Percentiles rank a stretch among this genome's conserved stretches.
Conservation (phyloP, 352 stramenopile genomes). For the Phytophthora crassamura region DNA sequence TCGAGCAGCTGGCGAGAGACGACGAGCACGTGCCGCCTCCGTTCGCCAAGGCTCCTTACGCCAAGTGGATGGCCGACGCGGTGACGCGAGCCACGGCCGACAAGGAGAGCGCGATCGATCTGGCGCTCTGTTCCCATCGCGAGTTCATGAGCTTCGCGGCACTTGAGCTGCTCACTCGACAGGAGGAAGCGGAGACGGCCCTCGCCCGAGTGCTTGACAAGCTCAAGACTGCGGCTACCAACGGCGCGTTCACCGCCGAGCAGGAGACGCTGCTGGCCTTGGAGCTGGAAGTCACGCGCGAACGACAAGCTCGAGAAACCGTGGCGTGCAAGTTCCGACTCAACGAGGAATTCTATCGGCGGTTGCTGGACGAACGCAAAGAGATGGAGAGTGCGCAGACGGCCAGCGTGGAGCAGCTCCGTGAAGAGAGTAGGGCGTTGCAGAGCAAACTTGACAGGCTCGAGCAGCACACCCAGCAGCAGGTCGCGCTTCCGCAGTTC, state of each 20-base stretch:
- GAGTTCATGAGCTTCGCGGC: slow-evolving; percentile 61
- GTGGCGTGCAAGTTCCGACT: slow-evolving; percentile 46
- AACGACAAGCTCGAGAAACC: slow-evolving; percentile 37
- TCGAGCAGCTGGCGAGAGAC: slow-evolving; percentile 52
- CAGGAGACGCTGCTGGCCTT: slow-evolving; percentile 50
- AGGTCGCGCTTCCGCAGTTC: slow-evolving; percentile 18
- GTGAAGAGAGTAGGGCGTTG: slow-evolving; percentile 46
- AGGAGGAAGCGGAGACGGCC: slow-evolving; percentile 31
- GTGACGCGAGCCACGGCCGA: slow-evolving; percentile 34
- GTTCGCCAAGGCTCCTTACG: slow-evolving; percentile 22
- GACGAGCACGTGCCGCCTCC: slow-evolving; percentile 16
- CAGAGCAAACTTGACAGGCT: slow-evolving; percentile 48
- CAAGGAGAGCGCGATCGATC: slow-evolving; percentile 61
- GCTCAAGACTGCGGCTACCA: slow-evolving; percentile 33
- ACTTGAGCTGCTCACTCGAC: slow-evolving; percentile 40
- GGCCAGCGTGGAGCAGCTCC: slow-evolving; percentile 40
- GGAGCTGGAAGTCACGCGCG: slow-evolving; percentile 47
- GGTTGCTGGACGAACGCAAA: slow-evolving; percentile 62
- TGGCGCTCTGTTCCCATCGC: slow-evolving; percentile 60
- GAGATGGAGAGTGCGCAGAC: slow-evolving; percentile 54
- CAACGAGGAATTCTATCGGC: slow-evolving; percentile 54
- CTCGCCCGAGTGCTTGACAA: slow-evolving; percentile 38
- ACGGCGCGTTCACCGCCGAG: slow-evolving; percentile 41
- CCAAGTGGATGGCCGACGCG: slow-evolving; percentile 29
- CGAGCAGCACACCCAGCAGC: slow-evolving; percentile 38